Evolutionary conservation across 306 rosid genomes (phyloP).

Genomic region (Styphnolobium japonicum): DNA sequence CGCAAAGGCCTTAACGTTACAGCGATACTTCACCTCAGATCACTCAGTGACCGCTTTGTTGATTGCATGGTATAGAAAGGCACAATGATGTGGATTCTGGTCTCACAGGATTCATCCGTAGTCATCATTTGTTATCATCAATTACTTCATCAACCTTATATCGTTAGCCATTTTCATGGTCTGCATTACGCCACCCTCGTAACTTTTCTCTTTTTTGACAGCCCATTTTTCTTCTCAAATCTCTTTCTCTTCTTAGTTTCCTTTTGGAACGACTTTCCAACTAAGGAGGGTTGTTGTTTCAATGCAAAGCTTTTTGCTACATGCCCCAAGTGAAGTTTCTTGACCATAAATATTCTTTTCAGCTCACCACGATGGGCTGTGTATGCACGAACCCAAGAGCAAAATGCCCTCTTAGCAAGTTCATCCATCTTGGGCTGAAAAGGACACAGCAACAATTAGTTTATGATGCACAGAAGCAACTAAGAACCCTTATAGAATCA

Average conservation of each 20-base stretch:
- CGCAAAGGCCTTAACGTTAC: not conserved
- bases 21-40: not conserved
- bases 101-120: not conserved
- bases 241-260: constrained; percentile 65
- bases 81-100: not conserved
- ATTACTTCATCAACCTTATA: not conserved
- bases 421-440: constrained; percentile 58
- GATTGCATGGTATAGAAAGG: not conserved
- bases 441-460: constrained; percentile 16
- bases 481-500: not conserved
- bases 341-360: constrained; percentile 79
- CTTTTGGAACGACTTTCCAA: constrained; percentile 65
- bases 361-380: constrained; percentile 87
- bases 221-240: constrained; percentile 50
- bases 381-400: constrained; percentile 96
- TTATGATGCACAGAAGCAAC: constrained; percentile 8
- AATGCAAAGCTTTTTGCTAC: constrained; percentile 90
- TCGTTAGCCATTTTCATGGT: not conserved
- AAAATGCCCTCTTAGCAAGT: constrained; percentile 66
- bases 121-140: constrained; percentile 16
- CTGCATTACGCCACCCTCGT: constrained; percentile 26
- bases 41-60: not conserved
- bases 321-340: constrained; percentile 94
- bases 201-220: constrained; percentile 50
- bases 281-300: constrained; percentile 83